These are phyloP conservation scores for Emmonsia crescens DNA, from an alignment of 2,329 filamentous ascomycete genomes.

Conservation along the genomic window DNA sequence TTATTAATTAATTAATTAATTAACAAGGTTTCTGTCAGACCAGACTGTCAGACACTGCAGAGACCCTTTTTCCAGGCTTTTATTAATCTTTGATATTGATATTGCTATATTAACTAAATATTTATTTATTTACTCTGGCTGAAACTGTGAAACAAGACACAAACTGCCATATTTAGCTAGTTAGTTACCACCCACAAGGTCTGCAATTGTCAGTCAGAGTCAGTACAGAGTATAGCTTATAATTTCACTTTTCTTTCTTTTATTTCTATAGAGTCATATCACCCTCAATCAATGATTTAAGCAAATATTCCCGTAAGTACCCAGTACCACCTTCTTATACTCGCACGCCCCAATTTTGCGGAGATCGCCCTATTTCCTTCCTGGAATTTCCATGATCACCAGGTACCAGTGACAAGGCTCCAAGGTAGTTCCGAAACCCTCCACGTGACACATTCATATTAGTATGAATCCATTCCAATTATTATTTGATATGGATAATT, in stretches of 20 bases:
- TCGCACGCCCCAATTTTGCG: not conserved
- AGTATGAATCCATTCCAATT: no score
- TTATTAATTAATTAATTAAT: not conserved
- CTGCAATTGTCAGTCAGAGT: no score
- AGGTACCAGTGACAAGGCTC: conserved; percentile 5
- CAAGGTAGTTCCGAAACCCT: not conserved
- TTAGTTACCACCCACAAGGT: no score
- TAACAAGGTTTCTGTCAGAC: not conserved
- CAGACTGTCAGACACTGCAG: not conserved
- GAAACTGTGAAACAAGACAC: not conserved
- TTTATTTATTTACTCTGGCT: not conserved
- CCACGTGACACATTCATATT: not conserved
- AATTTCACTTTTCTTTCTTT: no score
- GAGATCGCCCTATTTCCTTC: not conserved
- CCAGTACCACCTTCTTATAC: not conserved
- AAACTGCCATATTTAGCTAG: no score
- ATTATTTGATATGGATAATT: no score
- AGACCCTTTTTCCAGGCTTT: not conserved
- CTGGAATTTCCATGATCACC: not conserved
- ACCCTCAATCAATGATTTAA: no score
- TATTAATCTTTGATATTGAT: not conserved
- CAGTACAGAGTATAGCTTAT: no score
- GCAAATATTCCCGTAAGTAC: no score
- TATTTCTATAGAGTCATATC: no score
- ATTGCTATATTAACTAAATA: not conserved